Base-by-base conservation (phyloP, 768 basidiomycete genomes). In the Termitomyces heimii region DNA sequence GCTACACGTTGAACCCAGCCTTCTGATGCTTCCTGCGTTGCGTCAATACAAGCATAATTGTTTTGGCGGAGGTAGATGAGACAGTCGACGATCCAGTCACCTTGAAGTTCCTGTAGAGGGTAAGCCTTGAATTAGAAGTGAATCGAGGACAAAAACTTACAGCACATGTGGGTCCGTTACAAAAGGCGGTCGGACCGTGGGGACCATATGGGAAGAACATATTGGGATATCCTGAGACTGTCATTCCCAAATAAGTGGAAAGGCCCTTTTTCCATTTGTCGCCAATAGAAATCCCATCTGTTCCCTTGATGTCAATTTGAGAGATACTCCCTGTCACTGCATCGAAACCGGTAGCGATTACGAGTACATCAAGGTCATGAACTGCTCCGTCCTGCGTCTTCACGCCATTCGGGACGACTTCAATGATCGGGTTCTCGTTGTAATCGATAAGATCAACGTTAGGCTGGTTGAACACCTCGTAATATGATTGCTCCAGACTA, bases 201-300 rank as follows among this genome's bases (percentile, higher is more conserved):
- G 65, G 65, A 3, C 66, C 67, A 46, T 67, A 67, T 12, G 59
- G 55, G 55, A 66, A 67, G 59, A 67, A 68, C 65, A 68, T 63
- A 46, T 68, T 68, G 5, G 66, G 67, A 48, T 57, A 68, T 26
- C 58, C 55, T 4, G 62, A 49, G 3, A 45, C 53, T n/a, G 60
- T 66, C 47, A 48, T 48, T 48, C 47, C 47, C 13, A 48, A n/a
- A 48, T 32, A 60, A 4, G 65, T 68, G 10, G 60, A 55, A 2
- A 66, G 50, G 12, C 63, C 62, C 22, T 60, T 58, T 16, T 39
- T 44, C 67, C 67, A 68, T 49, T 65, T 68, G 24, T 67, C 67
- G 4, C 56, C 26, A 28, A 67, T 56, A 13, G 53, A 28, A 1
- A 42, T 47, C 0, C 66, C 67, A 47, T 68, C 63, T 12, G 39